phyloP scores from a whole-genome alignment of 108 stramenopile species.

The Cyclotella distinguenda region DNA sequence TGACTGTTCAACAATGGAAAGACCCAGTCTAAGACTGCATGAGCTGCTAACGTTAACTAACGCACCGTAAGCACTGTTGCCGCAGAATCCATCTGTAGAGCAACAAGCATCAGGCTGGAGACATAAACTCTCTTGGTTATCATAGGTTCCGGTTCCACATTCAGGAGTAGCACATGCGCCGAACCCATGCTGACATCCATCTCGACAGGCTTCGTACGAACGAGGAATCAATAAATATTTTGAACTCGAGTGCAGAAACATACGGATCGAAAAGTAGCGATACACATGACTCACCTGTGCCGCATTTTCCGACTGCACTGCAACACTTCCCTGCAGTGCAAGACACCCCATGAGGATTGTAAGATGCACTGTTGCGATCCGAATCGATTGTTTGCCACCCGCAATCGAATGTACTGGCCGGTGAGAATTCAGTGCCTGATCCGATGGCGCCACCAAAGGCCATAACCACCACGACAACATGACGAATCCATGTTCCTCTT shows the following conservation, averaged over 20 bases:
- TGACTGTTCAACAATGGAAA: no score
- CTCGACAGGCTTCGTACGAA: background rate
- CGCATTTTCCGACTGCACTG: background rate
- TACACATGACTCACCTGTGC: background rate
- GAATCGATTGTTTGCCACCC: conserved; percentile 7
- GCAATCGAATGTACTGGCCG: background rate
- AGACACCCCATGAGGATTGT: conserved; percentile 1
- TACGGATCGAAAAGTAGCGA: background rate
- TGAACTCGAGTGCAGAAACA: background rate
- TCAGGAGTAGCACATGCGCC: background rate
- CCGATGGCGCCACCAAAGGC: no score
- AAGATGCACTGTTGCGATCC: conserved; percentile 4
- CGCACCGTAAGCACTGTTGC: background rate
- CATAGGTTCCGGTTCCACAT: conserved; percentile 1
- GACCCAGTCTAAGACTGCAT: no score
- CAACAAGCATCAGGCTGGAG: background rate
- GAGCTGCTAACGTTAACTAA: no score
- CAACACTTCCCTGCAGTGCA: conserved; percentile 1
- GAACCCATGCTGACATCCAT: conserved; percentile 1
- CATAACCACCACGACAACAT: no score
- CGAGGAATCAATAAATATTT: background rate
- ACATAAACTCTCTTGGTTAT: background rate
- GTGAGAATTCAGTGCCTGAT: no score
- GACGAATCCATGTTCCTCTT: no score
- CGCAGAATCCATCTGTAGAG: conserved; percentile 5